phyloP scores from a whole-genome alignment of 2,329 filamentous ascomycete species.

The Didymella sp. region DNA sequence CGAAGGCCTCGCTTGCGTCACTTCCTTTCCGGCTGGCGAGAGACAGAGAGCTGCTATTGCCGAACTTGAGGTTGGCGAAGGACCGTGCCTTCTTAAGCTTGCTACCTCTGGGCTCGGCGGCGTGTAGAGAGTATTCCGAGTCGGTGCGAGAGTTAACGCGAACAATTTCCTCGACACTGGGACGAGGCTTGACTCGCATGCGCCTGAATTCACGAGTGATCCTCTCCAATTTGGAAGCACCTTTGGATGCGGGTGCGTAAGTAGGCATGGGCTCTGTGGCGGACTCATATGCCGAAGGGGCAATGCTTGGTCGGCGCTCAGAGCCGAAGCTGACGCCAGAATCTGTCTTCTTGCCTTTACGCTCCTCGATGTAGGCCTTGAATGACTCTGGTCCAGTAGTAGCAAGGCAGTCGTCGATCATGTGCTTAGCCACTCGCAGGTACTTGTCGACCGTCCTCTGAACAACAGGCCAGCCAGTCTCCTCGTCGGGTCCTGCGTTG shows the following conservation, averaged over 20 bases:
- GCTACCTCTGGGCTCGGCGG: constrained; percentile 37
- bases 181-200: constrained; percentile 61
- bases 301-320: constrained; percentile 43
- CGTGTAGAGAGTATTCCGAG: constrained; percentile 25
- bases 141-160: constrained; percentile 36
- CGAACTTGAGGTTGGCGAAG: constrained; percentile 40
- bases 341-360: constrained; percentile 65
- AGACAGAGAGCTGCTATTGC: constrained; percentile 43
- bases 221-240: constrained; percentile 63
- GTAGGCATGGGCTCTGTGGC: constrained; percentile 28
- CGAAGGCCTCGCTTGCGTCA: constrained; percentile 41
- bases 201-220: constrained; percentile 66
- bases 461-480: constrained; percentile 62
- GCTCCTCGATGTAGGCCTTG: constrained; percentile 40
- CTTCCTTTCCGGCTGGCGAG: constrained; percentile 44
- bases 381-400: constrained; percentile 51
- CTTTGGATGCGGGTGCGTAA: constrained; percentile 34
- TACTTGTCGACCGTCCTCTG: constrained; percentile 63
- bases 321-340: constrained; percentile 68
- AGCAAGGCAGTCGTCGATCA: constrained; percentile 66
- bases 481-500: constrained; percentile 59
- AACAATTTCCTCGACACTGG: constrained; percentile 59
- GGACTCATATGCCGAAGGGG: constrained; percentile 34
- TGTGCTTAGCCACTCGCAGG: constrained; percentile 63
- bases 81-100: constrained; percentile 50